phyloP scores from a whole-genome alignment of 1,284 basidiomycete species.

The Rhodotorula glutinis region DNA sequence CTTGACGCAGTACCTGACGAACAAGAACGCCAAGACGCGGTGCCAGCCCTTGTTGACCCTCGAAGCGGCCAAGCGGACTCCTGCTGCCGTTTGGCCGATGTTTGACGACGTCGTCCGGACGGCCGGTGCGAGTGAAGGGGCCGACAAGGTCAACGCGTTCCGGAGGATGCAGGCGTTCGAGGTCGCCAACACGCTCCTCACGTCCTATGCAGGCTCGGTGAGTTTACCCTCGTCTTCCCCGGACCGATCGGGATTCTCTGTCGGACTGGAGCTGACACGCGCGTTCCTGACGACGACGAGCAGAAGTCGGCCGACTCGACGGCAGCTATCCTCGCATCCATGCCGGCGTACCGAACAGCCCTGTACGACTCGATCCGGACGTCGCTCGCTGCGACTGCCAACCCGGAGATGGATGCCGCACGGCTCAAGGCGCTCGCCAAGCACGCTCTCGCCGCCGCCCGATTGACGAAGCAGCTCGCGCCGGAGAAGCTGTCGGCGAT shows the following conservation, averaged over 20 bases:
- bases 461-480: conserved; percentile 57
- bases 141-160: conserved; percentile 59
- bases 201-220: conserved; percentile 20
- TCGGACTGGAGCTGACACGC: no score
- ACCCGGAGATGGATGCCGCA: conserved; percentile 57
- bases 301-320: conserved; percentile 45
- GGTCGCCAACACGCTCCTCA: conserved; percentile 66
- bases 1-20: conserved; percentile 34
- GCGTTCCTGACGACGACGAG: background rate
- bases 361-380: conserved; percentile 57
- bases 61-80: conserved; percentile 29
- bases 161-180: conserved; percentile 70
- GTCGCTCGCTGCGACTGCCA: conserved; percentile 53
- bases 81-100: conserved; percentile 28
- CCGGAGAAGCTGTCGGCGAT: conserved; percentile 5
- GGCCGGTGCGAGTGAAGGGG: conserved; percentile 13
- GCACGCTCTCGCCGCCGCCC: conserved; percentile 62
- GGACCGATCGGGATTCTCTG: no score
- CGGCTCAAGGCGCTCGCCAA: conserved; percentile 79
- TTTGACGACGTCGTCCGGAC: conserved; percentile 21
- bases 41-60: conserved; percentile 33
- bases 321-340: conserved; percentile 56
- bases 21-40: conserved; percentile 40
- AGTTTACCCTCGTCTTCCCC: background rate
- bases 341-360: conserved; percentile 56